Evolutionary conservation across 148 eudicot genomes (phyloP), one percentile per base, ranked within the genome.

Genomic region (Chenopodium album): DNA sequence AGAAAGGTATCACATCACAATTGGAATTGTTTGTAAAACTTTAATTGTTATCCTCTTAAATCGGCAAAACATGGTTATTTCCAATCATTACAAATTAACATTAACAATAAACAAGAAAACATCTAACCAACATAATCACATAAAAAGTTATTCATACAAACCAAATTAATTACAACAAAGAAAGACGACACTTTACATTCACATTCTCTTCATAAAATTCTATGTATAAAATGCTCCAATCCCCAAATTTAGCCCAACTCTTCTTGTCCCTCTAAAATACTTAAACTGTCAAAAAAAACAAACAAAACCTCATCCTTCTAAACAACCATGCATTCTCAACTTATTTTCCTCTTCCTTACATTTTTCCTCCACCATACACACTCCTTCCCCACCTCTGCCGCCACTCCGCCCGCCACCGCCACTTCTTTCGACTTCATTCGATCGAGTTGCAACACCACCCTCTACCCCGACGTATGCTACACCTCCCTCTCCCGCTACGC

Each of bases 381-480:
- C 60, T 9, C 83, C 73, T 54, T 16, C 16, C 60, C 20, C 20
- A 82, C 79, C 16, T 14, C 20, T 16, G 81, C 78, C 47, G 59
- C 82, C 44, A 70, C 74, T 54, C 60, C 19, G 22, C 83, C 86
- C 26, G 37, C 80, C 7, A 16, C 82, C 52, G 50, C 82, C 48
- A 65, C 74, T 75, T 75, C 60, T 16, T 54, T 82, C 41, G 89
- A 88, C 13, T 94, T 88, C 89, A 91, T 93, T 83, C 91, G 95
- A 1, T 85, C 89, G 0, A 90, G 89, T 78, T 94, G 98, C 86
- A 80, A 77, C 74, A 81, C 89, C 37, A 94, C 98, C 16, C 88
- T 89, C 54, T 93, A 94, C 86, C 98, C 94, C 0, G 87, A 87
- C 64, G 60, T 85, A 50, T 94, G 98, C 87, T 89, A 73, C 91